phyloP scores from a whole-genome alignment of 257 asterid genomes.

The Penstemon davidsonii region DNA sequence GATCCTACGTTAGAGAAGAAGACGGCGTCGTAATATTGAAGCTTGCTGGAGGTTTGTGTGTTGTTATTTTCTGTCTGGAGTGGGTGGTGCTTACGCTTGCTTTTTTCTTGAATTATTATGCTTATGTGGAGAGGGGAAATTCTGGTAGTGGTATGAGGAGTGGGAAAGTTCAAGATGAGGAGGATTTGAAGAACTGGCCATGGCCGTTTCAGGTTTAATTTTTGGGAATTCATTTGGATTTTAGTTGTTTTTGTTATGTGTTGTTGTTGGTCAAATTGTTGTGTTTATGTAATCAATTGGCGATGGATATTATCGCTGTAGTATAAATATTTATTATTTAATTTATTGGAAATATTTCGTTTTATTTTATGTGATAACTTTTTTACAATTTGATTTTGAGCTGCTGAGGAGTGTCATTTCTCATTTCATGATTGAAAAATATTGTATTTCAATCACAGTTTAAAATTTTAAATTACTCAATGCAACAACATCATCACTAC shows the following conservation, averaged over 20 bases:
- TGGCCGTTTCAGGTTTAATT: constrained; percentile 72
- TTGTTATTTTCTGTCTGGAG: constrained; percentile 70
- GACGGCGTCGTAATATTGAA: constrained; percentile 74
- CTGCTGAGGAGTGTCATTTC: too few species aligned
- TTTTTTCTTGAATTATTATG: constrained; percentile 73
- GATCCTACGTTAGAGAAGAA: constrained; percentile 80
- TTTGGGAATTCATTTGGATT: too few species aligned
- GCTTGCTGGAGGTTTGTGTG: constrained; percentile 72
- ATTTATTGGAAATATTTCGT: too few species aligned
- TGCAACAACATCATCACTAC: too few species aligned
- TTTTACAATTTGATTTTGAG: too few species aligned
- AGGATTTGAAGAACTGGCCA: constrained; percentile 78
- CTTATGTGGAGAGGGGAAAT: constrained; percentile 56
- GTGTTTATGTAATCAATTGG: too few species aligned
- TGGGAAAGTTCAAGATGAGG: constrained; percentile 69
- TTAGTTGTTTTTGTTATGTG: neutral
- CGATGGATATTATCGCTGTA: neutral
- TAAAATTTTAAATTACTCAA: too few species aligned
- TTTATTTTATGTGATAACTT: too few species aligned
- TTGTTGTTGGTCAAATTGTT: too few species aligned
- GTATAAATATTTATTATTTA: too few species aligned
- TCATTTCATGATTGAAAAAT: too few species aligned
- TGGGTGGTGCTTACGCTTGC: constrained; percentile 93
- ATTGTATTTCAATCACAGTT: too few species aligned
- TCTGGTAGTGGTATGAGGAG: constrained; percentile 38